Evolutionary conservation across 192 early-diverging fungal genomes (phyloP).

Genomic region (Backusella parvicylindrica): DNA sequence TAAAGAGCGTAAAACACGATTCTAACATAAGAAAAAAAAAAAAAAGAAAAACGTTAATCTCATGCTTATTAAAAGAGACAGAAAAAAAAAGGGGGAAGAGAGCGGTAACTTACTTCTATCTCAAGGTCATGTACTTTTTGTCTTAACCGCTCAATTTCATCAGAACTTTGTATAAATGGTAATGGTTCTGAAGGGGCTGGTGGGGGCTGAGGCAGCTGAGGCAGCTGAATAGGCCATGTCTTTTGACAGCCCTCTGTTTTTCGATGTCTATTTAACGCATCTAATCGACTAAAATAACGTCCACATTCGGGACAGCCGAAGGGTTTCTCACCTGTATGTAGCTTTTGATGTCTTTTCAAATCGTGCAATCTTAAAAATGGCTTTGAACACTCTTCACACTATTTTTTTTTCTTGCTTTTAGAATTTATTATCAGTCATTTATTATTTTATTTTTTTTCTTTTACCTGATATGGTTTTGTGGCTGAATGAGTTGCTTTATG

Average conservation of each 20-base stretch:
- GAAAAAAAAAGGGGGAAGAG: not conserved
- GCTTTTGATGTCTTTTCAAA: conserved; percentile 49
- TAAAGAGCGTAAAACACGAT: conserved; percentile 14
- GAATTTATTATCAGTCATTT: not conserved
- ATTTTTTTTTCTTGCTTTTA: conserved; percentile 7
- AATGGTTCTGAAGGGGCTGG: conserved; percentile 8
- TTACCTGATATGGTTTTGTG: conserved; percentile 27
- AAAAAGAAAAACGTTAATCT: not conserved
- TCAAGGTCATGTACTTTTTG: conserved; percentile 26
- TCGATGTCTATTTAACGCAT: conserved; percentile 53
- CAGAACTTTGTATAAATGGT: conserved; percentile 11
- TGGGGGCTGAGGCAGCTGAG: not conserved
- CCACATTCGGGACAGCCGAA: conserved; percentile 39
- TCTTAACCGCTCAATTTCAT: conserved; percentile 6
- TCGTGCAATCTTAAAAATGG: conserved; percentile 52
- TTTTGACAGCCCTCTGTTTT: conserved; percentile 36
- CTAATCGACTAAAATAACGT: conserved; percentile 51
- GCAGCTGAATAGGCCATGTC: not conserved
- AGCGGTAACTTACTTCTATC: conserved; percentile 17
- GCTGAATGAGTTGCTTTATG: conserved; percentile 30
- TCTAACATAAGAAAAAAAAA: not conserved
- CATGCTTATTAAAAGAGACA: not conserved
- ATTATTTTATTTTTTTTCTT: not conserved
- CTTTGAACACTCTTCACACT: conserved; percentile 40
- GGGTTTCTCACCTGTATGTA: conserved; percentile 56